phyloP scores from a whole-genome alignment of 257 asterid genomes.

The Datura wrightii region DNA sequence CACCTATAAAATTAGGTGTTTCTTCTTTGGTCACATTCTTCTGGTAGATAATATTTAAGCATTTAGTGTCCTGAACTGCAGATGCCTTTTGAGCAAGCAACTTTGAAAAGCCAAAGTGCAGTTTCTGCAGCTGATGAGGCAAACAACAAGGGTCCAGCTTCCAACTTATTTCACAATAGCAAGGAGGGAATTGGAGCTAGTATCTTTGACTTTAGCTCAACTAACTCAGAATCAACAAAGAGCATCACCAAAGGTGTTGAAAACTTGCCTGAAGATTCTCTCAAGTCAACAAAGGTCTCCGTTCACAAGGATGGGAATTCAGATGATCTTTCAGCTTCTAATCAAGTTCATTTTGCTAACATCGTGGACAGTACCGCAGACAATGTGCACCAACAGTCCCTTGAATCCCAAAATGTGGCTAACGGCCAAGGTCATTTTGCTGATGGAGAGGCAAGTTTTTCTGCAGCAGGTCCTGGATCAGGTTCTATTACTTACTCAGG shows the following conservation, averaged over 20 bases:
- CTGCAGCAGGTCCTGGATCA: conserved; percentile 48
- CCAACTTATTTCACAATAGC: conserved; percentile 43
- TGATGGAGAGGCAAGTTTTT: conserved; percentile 80
- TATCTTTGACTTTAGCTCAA: conserved; percentile 58
- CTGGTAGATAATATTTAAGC: neutral
- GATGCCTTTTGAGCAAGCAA: conserved; percentile 45
- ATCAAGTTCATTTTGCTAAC: conserved; percentile 11
- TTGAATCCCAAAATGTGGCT: conserved; percentile 27
- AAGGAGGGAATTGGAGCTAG: conserved; percentile 53
- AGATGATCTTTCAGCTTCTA: conserved; percentile 12
- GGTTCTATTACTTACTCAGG: conserved; percentile 68
- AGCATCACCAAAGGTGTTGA: conserved; percentile 30
- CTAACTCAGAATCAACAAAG: conserved; percentile 31
- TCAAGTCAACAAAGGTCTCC: neutral
- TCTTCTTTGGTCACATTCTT: neutral
- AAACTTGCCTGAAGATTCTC: conserved; percentile 23
- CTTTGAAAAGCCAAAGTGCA: conserved; percentile 37
- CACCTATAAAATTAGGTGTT: neutral
- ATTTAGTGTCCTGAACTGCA: conserved; percentile 40
- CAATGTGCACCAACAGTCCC: conserved; percentile 29
- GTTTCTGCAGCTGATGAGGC: conserved; percentile 43
- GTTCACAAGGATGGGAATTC: neutral
- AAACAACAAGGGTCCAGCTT: conserved; percentile 43
- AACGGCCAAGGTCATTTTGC: conserved; percentile 47
- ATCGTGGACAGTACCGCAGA: conserved; percentile 30